Percentiles rank a stretch among this genome's conserved stretches.
Conservation (phyloP, 2,329 filamentous ascomycete species). For the Aspergillus pseudoterreus region DNA sequence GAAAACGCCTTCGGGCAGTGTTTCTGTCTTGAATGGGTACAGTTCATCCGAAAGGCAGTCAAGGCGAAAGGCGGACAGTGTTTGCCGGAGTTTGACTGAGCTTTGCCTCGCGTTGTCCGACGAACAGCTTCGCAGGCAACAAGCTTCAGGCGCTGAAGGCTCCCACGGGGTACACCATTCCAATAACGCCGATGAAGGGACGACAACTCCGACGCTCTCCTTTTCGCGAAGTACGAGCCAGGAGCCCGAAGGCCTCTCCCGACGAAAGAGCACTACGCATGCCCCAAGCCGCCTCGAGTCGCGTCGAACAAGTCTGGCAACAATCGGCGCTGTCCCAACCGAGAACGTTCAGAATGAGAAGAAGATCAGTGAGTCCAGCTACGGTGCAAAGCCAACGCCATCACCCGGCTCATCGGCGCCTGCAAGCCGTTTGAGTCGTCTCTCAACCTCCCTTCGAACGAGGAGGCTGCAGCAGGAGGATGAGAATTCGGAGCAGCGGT, state of each 20-base stretch:
- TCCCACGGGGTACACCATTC: slow-evolving; percentile 15
- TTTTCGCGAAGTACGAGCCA: slow-evolving; percentile 37
- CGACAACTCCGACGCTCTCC: slow-evolving; percentile 23
- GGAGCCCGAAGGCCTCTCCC: slow-evolving; percentile 32
- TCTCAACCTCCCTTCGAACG: slow-evolving; percentile 37
- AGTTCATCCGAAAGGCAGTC: slow-evolving; percentile 71
- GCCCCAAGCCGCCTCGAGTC: slow-evolving; percentile 34
- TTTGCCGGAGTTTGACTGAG: slow-evolving; percentile 90
- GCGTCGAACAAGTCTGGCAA: slow-evolving; percentile 38
- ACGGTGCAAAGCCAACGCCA: slow-evolving; percentile 9
- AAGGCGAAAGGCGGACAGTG: slow-evolving; percentile 83
- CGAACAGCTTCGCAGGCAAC: slow-evolving; percentile 38
- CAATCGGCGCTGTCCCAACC: slow-evolving; percentile 15
- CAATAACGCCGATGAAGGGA: slow-evolving; percentile 24
- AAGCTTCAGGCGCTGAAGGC: slow-evolving; percentile 28
- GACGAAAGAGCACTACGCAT: slow-evolving; percentile 24
- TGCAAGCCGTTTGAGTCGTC: slow-evolving; percentile 37
- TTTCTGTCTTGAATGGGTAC: slow-evolving; percentile 35
- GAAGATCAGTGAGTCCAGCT: slow-evolving; percentile 4
- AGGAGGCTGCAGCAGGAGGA: slow-evolving; percentile 37
- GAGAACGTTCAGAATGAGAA: slow-evolving; percentile 7
- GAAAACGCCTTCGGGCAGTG: slow-evolving; percentile 55
- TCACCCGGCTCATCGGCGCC: slow-evolving; percentile 22
- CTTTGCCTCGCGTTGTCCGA: slow-evolving; percentile 80
- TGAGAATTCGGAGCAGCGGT: slow-evolving; percentile 27